Base-by-base conservation (phyloP, 306 rosid species). In the Crotalaria pallida region DNA sequence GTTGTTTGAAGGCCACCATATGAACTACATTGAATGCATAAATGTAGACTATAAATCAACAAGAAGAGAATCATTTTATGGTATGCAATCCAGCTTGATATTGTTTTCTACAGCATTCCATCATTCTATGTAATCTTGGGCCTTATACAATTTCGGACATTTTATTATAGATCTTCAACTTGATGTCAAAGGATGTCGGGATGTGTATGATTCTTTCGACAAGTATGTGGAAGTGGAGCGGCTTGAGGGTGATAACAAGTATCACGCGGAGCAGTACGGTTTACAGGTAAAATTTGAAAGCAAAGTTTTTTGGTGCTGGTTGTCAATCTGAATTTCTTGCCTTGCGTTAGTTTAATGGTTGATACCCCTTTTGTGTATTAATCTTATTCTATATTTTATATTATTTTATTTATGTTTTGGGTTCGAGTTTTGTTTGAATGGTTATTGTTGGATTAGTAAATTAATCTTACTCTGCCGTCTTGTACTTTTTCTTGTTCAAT, bases 1-100 rank as follows among this genome's bases (percentile, higher is more conserved):
- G 76, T 81, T 93, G 74, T 93, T 93, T 82, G 98, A 93, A 82
- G 98, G 98, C 47, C 98, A 90, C 78, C 96, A 90, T 76, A 93
- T 93, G 98, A 93, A 88, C 80, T 93, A 90, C 83, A 88, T 93
- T 55, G 96, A 90, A 73, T 93, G 98, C 83, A 88, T 93, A 53
- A 85, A 86, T 74, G 97, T 90, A 84, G 92, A 90, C 79, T 90
- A 86, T 67, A 90, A 88, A 80, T 93, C 98, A 16, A 90, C 97
- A 33, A 85, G 97, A 84, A 93, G 90, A 75, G 97, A 93, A 67
- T 93, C 98, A 76, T 93, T 93, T 81, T 90, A 93, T 81, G 98
- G 97, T 93, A 84, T 67, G 63, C 60, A 65, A 73, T 87, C 27
- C 26, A 31, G 55, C 40, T 51, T 31, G 63, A 53, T 24, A n/a